Percentiles rank a stretch among this genome's conserved stretches.
Conservation (phyloP, 345 rosid genomes). For the Camelina sativa region DNA sequence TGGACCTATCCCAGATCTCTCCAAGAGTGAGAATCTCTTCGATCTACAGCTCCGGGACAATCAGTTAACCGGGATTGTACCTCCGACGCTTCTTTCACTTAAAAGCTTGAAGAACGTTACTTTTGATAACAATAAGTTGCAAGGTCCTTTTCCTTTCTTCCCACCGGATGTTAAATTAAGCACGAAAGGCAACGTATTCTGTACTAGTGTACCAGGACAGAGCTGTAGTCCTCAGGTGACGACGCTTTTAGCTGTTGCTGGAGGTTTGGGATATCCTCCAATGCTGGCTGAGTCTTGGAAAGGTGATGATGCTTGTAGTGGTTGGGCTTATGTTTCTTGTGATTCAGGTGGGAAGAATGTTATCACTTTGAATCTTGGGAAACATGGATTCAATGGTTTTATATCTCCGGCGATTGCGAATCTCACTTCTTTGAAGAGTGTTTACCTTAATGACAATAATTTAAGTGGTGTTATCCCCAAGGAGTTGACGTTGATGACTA, state of each 20-base stretch:
- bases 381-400: constrained; percentile 54
- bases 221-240: constrained; percentile 68
- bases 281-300: constrained; percentile 67
- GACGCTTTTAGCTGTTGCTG: constrained; percentile 62
- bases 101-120: constrained; percentile 52
- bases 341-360: constrained; percentile 48
- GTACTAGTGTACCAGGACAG: constrained; percentile 43
- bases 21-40: constrained; percentile 52
- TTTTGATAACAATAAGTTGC: constrained; percentile 69
- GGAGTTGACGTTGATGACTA: constrained; percentile 54
- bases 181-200: constrained; percentile 53
- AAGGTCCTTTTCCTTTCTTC: constrained; percentile 67
- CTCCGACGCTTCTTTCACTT: constrained; percentile 49
- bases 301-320: constrained; percentile 69
- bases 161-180: constrained; percentile 38
- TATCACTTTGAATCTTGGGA: constrained; percentile 52
- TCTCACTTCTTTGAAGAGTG: constrained; percentile 56
- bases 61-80: constrained; percentile 66
- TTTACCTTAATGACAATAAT: constrained; percentile 62
- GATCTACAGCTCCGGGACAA: constrained; percentile 86
- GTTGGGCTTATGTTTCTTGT: constrained; percentile 64
- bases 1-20: constrained; percentile 81
- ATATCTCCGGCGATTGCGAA: constrained; percentile 68
- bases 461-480: constrained; percentile 69
- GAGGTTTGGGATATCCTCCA: constrained; percentile 66